Evolutionary conservation across 75 land plant species (phyloP).

Genomic region (Pseudotsuga menziesii): DNA sequence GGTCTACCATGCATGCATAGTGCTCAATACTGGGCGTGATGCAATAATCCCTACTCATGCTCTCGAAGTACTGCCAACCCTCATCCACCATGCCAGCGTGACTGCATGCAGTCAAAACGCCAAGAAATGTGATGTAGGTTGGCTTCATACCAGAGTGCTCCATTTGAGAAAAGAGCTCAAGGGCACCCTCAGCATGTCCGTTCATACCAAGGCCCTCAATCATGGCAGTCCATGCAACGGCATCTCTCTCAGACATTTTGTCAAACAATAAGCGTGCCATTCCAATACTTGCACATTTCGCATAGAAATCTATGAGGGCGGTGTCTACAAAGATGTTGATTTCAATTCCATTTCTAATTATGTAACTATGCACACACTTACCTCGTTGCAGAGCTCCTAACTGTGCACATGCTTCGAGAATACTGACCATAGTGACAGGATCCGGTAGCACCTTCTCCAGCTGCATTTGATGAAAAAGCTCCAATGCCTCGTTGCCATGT

Average conservation of each 20-base stretch:
- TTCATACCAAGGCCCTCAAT: constrained; percentile 22
- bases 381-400: constrained; percentile 7
- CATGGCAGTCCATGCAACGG: constrained; percentile 22
- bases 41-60: constrained; percentile 19
- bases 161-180: constrained; percentile 15
- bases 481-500: constrained; percentile 7
- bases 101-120: constrained; percentile 34
- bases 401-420: constrained; percentile 8
- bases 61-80: constrained; percentile 22
- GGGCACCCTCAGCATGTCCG: constrained; percentile 7
- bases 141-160: constrained; percentile 14
- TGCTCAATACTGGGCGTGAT: constrained; percentile 34
- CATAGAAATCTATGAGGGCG: constrained; percentile 23
- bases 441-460: constrained; percentile 7
- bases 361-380: constrained; percentile 10
- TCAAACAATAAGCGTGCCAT: constrained; percentile 14
- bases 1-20: constrained; percentile 40
- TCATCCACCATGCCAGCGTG: constrained; percentile 18
- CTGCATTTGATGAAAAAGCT: constrained; percentile 15
- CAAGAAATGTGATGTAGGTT: constrained; percentile 25
- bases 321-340: constrained; percentile 4
- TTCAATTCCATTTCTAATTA: constrained; percentile 7
- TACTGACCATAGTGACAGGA: background rate
- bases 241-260: constrained; percentile 7
- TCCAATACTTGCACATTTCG: constrained; percentile 18